phyloP scores from a whole-genome alignment of 2,329 filamentous ascomycete species.

The Alternaria sp. region DNA sequence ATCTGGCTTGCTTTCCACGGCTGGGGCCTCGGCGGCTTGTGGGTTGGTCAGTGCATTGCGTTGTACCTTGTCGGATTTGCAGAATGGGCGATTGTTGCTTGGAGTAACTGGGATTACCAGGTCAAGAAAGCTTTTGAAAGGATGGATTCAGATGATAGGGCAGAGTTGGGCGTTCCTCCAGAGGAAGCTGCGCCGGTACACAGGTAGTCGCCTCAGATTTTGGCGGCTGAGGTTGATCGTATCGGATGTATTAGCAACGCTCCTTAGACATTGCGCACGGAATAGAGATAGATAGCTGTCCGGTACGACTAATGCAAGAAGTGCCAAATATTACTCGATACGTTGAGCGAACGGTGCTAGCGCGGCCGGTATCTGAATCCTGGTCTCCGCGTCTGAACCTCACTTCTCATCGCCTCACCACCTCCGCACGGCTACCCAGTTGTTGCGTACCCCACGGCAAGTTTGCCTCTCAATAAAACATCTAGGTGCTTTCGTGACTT shows the following conservation, averaged over 20 bases:
- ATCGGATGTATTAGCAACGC: slow-evolving; percentile 25
- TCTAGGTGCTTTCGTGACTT: slow-evolving; percentile 7
- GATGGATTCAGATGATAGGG: slow-evolving; percentile 65
- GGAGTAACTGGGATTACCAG: slow-evolving; percentile 79
- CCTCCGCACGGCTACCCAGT: slow-evolving; percentile 20
- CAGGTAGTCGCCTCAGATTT: slow-evolving; percentile 14
- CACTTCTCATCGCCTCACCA: slow-evolving; percentile 26
- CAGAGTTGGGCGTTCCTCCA: slow-evolving; percentile 49
- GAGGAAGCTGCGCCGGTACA: slow-evolving; percentile 30
- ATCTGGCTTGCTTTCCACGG: slow-evolving; percentile 87
- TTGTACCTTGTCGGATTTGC: slow-evolving; percentile 79
- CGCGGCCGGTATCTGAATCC: slow-evolving; percentile 30
- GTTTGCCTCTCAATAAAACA: slow-evolving; percentile 13
- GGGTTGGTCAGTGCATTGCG: slow-evolving; percentile 78
- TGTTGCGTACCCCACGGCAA: slow-evolving; percentile 29
- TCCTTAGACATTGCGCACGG: slow-evolving; percentile 26
- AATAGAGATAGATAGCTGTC: slow-evolving; percentile 37
- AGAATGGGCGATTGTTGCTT: slow-evolving; percentile 82
- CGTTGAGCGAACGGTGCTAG: slow-evolving; percentile 31
- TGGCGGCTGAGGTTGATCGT: neutral
- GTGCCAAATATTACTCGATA: slow-evolving; percentile 33
- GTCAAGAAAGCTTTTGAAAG: slow-evolving; percentile 75
- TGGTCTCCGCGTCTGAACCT: slow-evolving; percentile 28
- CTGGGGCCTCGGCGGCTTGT: slow-evolving; percentile 82
- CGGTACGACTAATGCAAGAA: slow-evolving; percentile 27